Base-by-base conservation (phyloP, 768 basidiomycete genomes). In the Termitomyces sp. region DNA sequence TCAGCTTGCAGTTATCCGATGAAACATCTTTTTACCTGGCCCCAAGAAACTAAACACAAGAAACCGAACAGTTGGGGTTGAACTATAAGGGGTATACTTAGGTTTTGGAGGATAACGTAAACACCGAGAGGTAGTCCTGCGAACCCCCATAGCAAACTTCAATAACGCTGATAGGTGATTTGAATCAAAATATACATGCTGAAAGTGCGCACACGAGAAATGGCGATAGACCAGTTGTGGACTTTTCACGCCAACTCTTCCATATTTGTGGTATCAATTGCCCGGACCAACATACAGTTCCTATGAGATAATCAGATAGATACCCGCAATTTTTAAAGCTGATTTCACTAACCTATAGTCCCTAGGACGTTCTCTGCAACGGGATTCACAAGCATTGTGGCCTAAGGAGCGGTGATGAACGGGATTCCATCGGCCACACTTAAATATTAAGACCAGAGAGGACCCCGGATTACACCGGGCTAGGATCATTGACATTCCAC, bases 41-140 rank as follows among this genome's bases (percentile, higher is more conserved):
- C 77, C 83, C 86, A 89, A 2, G 84, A 86, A 11, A 87, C 60
- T 3, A 87, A 72, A 0, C 77, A 71, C 12, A 93, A 72, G 25
- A 81, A 71, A 0, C 81, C 82, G 65, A 92, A 89, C 1, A 85
- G 62, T 58, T 87, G 85, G 5, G 84, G 82, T 66, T 89, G 84
- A 2, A 87, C 57, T 43, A 89, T 86, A 40, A 92, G 77, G 0
- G 90, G 89, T 35, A 91, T 80, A 65, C 85, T 90, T 38, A 92
- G 68, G 53, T 82, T 69, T 61, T 88, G 85, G 0, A 83, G 70
- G 51, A 92, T 75, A 19, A 72, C 71, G 67, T 92, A 94, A 12
- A 82, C 75, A n/a, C 89, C 90, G 7, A 90, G 73, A 61, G 86
- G 84, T 32, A 79, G 69, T 2, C 77, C 77, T 0, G 86, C 73